Conservation (phyloP, 345 rosid species). For the Bruguiera parviflora region DNA sequence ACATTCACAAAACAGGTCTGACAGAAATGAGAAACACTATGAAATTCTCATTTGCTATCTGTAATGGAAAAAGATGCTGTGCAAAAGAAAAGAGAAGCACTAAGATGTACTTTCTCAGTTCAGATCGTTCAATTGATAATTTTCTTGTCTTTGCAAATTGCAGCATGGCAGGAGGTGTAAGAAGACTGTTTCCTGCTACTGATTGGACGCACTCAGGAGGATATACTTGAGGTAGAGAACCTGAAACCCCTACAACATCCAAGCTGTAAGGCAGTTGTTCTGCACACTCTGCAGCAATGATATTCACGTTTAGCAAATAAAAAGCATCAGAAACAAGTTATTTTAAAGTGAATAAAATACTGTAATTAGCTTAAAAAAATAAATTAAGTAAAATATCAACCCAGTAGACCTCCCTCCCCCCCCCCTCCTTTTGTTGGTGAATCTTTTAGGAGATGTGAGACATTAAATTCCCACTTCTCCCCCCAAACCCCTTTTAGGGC, state of each 20-base stretch:
- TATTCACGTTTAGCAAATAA: constrained; percentile 31
- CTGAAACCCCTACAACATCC: constrained; percentile 52
- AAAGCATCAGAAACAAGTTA: constrained; percentile 31
- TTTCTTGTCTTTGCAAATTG: constrained; percentile 95
- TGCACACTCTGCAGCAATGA: constrained; percentile 36
- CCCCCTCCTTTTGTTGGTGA: too few relatives aligned
- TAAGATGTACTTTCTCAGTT: constrained; percentile 68
- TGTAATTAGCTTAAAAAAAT: neutral
- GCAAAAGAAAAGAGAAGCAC: constrained; percentile 8
- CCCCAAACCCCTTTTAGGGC: too few relatives aligned
- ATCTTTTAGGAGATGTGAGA: too few relatives aligned
- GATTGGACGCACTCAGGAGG: constrained; percentile 68
- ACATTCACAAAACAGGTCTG: neutral
- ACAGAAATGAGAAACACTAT: neutral
- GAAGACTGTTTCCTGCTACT: constrained; percentile 57
- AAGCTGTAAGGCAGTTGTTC: constrained; percentile 36
- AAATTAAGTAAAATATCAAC: neutral
- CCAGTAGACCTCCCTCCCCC: too few relatives aligned
- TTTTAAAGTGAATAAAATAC: too few relatives aligned
- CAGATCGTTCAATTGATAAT: constrained; percentile 80
- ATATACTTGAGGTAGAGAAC: constrained; percentile 46
- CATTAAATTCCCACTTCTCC: too few relatives aligned
- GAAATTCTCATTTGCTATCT: neutral
- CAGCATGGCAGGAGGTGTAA: constrained; percentile 57
- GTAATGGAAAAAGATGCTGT: neutral